phyloP scores from a whole-genome alignment of 257 asterid genomes.

The Anisodus acutangulus region DNA sequence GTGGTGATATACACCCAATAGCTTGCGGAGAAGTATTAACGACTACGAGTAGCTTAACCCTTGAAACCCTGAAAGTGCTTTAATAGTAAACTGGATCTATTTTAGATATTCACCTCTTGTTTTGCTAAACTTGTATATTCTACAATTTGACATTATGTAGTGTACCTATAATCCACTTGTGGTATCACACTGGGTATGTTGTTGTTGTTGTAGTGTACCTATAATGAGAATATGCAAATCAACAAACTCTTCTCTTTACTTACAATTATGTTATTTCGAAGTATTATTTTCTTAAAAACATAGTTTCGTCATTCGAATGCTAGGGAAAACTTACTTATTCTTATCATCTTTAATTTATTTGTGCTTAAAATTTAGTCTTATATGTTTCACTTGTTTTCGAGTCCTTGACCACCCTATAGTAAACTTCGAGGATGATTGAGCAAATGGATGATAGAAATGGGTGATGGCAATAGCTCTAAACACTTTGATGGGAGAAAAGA shows the following conservation, averaged over 20 bases:
- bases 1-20: not conserved
- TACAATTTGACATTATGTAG: not conserved
- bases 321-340: not conserved
- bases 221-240: not conserved
- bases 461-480: not conserved
- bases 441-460: not conserved
- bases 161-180: not conserved
- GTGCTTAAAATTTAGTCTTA: not conserved
- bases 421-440: not conserved
- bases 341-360: not conserved
- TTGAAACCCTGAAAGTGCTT: not conserved
- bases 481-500: not conserved
- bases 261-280: no score
- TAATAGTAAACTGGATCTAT: not conserved
- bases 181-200: no score
- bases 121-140: not conserved
- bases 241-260: not conserved
- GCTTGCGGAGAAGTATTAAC: not conserved
- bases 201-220: not conserved
- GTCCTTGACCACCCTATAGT: not conserved
- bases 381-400: not conserved
- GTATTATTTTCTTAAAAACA: not conserved
- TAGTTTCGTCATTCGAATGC: not conserved
- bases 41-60: not conserved
- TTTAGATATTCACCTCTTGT: not conserved